Base-by-base conservation (phyloP, 2,329 filamentous ascomycete genomes). In the Diaporthe australafricana region DNA sequence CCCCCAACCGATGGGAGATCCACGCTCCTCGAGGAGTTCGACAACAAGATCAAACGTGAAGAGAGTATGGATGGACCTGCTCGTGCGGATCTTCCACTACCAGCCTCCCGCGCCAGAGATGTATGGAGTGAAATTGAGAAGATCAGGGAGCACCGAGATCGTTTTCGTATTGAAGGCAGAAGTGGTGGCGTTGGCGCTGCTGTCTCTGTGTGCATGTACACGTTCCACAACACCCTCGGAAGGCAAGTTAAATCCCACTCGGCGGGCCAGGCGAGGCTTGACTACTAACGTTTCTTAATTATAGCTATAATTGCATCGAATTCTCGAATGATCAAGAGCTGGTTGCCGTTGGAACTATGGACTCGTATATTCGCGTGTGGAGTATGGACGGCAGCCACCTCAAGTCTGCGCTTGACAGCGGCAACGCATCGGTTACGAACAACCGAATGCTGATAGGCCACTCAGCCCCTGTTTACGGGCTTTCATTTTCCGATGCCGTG, bases 331-430 rank as follows among this genome's bases (percentile, higher is more conserved):
- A 99, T 79, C 92, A 94, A 74, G 89, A 92, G 75, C 88, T 98
- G 35, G 94, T 96, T 47, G 96, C 96, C 30, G 93, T 92, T 27
- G 97, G 96, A 35, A 98, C 95, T 60, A 91, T 93, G 69, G 95
- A 98, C 79, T 98, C 96, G 0, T 98, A 98, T 80, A 97, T 99
- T 77, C 93, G 96, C 20, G 90, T 99, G 16, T 99, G 96, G 95
- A 93, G 93, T 48, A 86, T 98, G 50, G 94, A 98, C 77, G 96
- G 96, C 74, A 93, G 92, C 74, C 89, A 94, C 4, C 89, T 99
- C 16, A 89, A 89, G 56, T 93, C 93, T 17, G 89, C 90, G 62
- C 87, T 91, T 55, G 80, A 85, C 0, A 84, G 86, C 16, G 89
- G 90, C 75, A 87, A 89, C 48, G 79, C 87, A 73, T 89, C 89